A percentile compares a stretch with the other conserved stretches of the same genome.
Evolutionary conservation across 441 rosid genomes (phyloP).

Genomic region (Eruca vesicaria): DNA sequence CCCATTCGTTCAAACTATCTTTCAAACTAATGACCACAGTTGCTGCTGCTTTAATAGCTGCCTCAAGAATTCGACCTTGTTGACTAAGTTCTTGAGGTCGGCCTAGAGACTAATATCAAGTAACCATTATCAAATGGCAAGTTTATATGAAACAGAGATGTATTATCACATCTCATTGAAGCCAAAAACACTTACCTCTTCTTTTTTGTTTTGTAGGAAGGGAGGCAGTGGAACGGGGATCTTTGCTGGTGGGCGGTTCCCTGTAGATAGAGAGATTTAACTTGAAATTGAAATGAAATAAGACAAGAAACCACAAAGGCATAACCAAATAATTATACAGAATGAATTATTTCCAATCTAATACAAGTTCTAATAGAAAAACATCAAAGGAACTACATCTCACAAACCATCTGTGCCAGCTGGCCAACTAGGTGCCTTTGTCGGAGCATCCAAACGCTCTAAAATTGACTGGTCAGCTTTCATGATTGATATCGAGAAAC

Average conservation of each 20-base stretch:
- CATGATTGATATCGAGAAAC: constrained; percentile 94
- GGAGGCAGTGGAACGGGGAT: constrained; percentile 81
- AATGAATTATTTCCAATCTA: constrained; percentile 4
- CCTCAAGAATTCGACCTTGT: constrained; percentile 72
- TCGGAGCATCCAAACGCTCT: constrained; percentile 81
- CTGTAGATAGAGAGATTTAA: constrained; percentile 36
- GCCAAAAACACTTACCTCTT: constrained; percentile 52
- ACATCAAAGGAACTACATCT: background rate
- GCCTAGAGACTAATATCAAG: constrained; percentile 52
- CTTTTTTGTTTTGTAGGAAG: constrained; percentile 47
- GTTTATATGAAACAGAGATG: background rate
- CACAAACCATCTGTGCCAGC: constrained; percentile 84
- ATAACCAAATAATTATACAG: constrained; percentile 9
- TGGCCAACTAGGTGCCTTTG: constrained; percentile 96
- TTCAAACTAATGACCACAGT: constrained; percentile 59
- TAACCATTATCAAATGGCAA: constrained; percentile 12
- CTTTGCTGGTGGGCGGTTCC: constrained; percentile 82
- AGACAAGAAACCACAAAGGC: background rate
- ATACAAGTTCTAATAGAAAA: background rate
- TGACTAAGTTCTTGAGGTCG: constrained; percentile 65
- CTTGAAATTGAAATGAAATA: background rate
- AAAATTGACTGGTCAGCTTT: constrained; percentile 73
- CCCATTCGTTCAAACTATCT: constrained; percentile 91
- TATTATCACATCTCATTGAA: constrained; percentile 1
- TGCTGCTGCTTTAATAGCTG: constrained; percentile 85